Conservation (phyloP, 768 basidiomycete genomes). For the Russula sp. region DNA sequence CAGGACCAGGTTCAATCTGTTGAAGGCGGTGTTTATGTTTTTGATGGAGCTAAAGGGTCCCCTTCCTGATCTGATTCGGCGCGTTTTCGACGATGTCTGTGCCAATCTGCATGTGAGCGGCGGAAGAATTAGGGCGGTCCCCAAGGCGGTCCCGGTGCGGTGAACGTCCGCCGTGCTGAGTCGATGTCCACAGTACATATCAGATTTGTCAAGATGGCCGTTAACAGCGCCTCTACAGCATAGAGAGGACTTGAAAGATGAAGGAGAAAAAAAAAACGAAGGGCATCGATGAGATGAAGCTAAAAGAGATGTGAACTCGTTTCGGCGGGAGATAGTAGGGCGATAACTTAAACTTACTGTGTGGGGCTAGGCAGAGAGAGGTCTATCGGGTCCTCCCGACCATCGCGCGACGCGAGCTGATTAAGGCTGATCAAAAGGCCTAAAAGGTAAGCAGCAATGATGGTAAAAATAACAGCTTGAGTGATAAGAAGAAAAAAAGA, state of each 20-base stretch:
- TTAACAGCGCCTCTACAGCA: slow-evolving; percentile 70
- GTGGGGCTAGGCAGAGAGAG: too few relatives aligned
- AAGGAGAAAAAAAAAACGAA: too few relatives aligned
- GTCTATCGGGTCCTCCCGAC: slow-evolving; percentile 60
- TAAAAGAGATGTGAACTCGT: slow-evolving; percentile 70
- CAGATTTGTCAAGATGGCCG: slow-evolving; percentile 93
- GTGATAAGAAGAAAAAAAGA: not conserved
- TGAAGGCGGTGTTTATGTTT: not conserved
- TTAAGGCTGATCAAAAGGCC: slow-evolving; percentile 78
- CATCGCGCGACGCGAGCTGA: slow-evolving; percentile 72
- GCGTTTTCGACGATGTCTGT: slow-evolving; percentile 36
- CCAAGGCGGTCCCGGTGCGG: slow-evolving; percentile 51
- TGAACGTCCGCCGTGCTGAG: slow-evolving; percentile 77
- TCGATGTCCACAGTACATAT: slow-evolving; percentile 95
- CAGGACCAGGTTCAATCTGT: too few relatives aligned
- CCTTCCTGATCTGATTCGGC: slow-evolving; percentile 11
- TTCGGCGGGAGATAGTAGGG: too few relatives aligned
- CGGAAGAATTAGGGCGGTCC: slow-evolving; percentile 48
- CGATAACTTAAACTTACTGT: too few relatives aligned
- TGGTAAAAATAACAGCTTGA: not conserved
- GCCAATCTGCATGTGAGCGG: slow-evolving; percentile 37
- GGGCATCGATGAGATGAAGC: too few relatives aligned
- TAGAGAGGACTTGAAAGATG: slow-evolving; percentile 28
- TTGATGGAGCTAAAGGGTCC: slow-evolving; percentile 36
- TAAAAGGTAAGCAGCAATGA: not conserved